Evolutionary conservation across 768 basidiomycete genomes (phyloP).

Genomic region (Leccinum disarticulatum): DNA sequence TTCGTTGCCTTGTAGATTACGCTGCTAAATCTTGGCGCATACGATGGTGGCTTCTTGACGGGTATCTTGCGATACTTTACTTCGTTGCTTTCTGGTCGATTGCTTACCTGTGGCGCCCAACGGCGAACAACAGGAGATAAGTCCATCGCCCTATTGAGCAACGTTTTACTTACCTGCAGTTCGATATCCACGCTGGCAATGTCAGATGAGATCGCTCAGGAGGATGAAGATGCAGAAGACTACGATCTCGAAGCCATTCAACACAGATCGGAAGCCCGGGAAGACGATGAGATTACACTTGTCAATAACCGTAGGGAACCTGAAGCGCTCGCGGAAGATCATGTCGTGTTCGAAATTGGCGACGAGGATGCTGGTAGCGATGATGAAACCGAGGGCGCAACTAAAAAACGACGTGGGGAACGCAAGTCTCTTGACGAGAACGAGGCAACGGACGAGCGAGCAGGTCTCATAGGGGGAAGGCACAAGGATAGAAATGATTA

Average conservation of each 20-base stretch:
- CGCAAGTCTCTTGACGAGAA: conserved; percentile 50
- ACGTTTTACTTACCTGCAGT: conserved; percentile 18
- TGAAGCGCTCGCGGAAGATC: conserved; percentile 54
- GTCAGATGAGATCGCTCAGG: conserved; percentile 95
- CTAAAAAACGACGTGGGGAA: conserved; percentile 49
- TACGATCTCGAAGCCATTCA: conserved; percentile 83
- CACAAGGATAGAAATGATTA: conserved; percentile 38
- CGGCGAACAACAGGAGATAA: conserved; percentile 84
- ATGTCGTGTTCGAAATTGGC: conserved; percentile 89
- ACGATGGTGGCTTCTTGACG: conserved; percentile 97
- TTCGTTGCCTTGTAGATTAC: conserved; percentile 61
- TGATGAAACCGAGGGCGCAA: conserved; percentile 52
- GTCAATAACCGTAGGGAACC: conserved; percentile 59
- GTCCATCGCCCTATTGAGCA: conserved; percentile 30
- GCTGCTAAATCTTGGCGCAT: conserved; percentile 86
- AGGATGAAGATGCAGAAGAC: conserved; percentile 91
- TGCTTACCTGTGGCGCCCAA: conserved; percentile 91
- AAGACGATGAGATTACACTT: conserved; percentile 69
- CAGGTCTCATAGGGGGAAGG: conserved; percentile 58
- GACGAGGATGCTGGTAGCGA: conserved; percentile 73
- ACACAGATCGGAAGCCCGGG: conserved; percentile 47
- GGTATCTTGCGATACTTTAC: conserved; percentile 89
- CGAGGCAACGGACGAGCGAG: conserved; percentile 53
- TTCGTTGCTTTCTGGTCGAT: conserved; percentile 77
- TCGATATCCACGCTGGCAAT: conserved; percentile 75